phyloP scores from a whole-genome alignment of 208 protist species.

The Trypanosomatidae sp. region DNA sequence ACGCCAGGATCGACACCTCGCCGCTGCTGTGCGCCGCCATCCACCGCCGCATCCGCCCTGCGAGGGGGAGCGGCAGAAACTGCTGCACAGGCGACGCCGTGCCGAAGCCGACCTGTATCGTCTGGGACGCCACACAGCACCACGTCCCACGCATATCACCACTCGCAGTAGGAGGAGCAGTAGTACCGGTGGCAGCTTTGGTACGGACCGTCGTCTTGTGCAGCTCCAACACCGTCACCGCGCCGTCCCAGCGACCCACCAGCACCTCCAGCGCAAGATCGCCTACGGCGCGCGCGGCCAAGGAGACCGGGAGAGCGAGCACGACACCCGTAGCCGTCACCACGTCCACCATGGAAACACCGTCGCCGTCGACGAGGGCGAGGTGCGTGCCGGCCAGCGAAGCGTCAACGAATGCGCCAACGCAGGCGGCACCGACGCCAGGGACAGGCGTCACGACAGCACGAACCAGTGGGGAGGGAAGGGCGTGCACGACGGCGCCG shows the following conservation, averaged over 20 bases:
- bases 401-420: too few relatives aligned
- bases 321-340: too few relatives aligned
- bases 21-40: slow-evolving; percentile 26
- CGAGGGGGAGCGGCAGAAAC: slow-evolving; percentile 16
- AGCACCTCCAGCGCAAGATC: slow-evolving; percentile 10
- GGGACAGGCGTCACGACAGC: slow-evolving; percentile 9
- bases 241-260: slow-evolving; percentile 28
- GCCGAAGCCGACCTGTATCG: neutral
- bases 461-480: slow-evolving; percentile 21
- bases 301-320: too few relatives aligned
- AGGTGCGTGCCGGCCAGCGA: too few relatives aligned
- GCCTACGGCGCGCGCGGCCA: too few relatives aligned
- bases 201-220: neutral
- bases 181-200: too few relatives aligned
- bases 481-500: neutral
- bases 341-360: too few relatives aligned
- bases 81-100: slow-evolving; percentile 17
- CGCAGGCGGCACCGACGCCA: too few relatives aligned
- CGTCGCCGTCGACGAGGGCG: too few relatives aligned
- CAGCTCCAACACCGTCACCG: slow-evolving; percentile 12
- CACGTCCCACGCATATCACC: too few relatives aligned
- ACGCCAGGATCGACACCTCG: slow-evolving; percentile 21
- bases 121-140: slow-evolving; percentile 15
- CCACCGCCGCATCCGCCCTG: slow-evolving; percentile 14
- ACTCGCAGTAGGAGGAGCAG: too few relatives aligned